Base-by-base conservation (phyloP, 2,329 filamentous ascomycete species). In the Plectosphaerella cucumerina region DNA sequence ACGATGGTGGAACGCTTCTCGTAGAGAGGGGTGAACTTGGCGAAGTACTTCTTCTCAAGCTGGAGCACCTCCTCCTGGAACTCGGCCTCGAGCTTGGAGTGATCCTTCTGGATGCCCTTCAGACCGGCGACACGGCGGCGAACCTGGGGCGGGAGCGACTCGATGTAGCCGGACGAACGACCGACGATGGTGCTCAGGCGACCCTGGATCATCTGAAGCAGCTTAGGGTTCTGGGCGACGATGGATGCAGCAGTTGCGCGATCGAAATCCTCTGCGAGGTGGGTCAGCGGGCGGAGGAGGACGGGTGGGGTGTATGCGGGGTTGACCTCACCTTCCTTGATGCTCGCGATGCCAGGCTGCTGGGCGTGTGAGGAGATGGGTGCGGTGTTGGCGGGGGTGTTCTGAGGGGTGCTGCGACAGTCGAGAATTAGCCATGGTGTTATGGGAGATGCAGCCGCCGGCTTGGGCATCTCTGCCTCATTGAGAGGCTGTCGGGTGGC, bases 31-130 rank as follows among this genome's bases (percentile, higher is more conserved):
- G 90, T 96, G 76, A 97, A 99, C 76, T 97, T 97, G 75, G 89
- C 90, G 64, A 97, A 97, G 75, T 96, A 99, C 77, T 97, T 97
- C 84, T 99, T 99, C 82, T 99, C 94, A 23, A 99, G 84, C 72
- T 97, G 87, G 53, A 99, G 82, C 56, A 99, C 92, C 76, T 97
- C 95, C 73, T 97, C 92, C 72, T 99, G 95, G 74, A 99, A 97
- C 74, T 97, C 87, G 49, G 91, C 90, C 80, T 99, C 95, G 62
- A 99, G 86, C 77, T 97, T 97, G 55, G 93, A 90, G 77, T 99
- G 94, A 65, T 97, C 92, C 75, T 97, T 97, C 76, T 99, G 94
- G 62, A 99, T 91, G 61, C 93, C 95, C 78, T 97, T 97, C 56
- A 99, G 81, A 60, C 94, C 95, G 56, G 92, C 86, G 59, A 99